Evolutionary conservation across 257 asterid genomes (phyloP), one percentile per base, ranked within the genome.

Genomic region (Solanum pennellii): DNA sequence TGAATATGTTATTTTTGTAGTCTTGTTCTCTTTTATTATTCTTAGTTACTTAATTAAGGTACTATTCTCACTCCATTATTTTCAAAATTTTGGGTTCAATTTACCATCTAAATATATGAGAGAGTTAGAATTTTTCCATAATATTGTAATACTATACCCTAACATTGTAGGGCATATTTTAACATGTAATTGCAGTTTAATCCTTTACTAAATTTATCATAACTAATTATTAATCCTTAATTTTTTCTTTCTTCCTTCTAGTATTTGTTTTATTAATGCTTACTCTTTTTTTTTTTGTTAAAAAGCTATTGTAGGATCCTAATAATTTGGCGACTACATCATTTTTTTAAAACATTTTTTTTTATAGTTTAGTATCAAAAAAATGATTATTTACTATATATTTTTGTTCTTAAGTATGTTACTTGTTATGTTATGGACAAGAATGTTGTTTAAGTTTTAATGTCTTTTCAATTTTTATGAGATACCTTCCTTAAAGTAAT

Each of bases 291-390:
- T n/a, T 41, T 12, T 2, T n/a, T 76, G 2, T 0, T 77, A 12
- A 12, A 12, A 39, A 77, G 47, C n/a, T 16, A 27, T 2, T 86
- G 71, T 88, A 94, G 98, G 98, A 95, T 89, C 98, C 98, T 0
- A 92, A 94, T 35, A 35, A 35, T 35, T 35, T 35, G 37, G 37
- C 37, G 37, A 1, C 37, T 35, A 35, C 37, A 1, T 35, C 37
- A 35, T 35, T 35, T 35, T 33, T 35, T 35, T 4, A 35, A 35
- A 35, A 35, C 6, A 35, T n/a, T 31, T 35, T 75, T 18, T 18
- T 29, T 6, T 37, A 2, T 74, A 18, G 20, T 12, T 74, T 18
- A 37, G 9, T 10, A 10, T 21, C 16, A 23, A 42, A n/a, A n/a
- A 23, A 12, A 41, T 5, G 5, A 31, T n/a, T 77, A n/a, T 0